phyloP scores from a whole-genome alignment of 2,329 filamentous ascomycete genomes.

The Aschersonia sp. region DNA sequence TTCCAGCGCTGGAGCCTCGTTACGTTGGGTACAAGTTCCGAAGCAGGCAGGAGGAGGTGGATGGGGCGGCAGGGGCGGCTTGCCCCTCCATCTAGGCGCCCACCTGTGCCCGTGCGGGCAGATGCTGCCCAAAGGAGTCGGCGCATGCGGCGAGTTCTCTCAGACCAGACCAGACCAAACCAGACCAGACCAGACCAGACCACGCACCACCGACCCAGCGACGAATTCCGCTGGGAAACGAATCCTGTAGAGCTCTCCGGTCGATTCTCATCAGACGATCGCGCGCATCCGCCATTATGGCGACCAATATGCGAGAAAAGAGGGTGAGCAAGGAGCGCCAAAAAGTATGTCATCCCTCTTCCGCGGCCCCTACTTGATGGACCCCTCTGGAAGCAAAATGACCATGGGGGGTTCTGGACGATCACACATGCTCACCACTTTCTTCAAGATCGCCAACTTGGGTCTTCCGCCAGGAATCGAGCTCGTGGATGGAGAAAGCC shows the following conservation, averaged over 20 bases:
- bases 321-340: slow-evolving; percentile 15
- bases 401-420: not conserved
- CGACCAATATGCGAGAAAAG: slow-evolving; percentile 12
- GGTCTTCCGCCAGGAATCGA: slow-evolving; percentile 55
- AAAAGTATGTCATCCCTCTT: slow-evolving; percentile 8
- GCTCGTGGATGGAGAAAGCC: slow-evolving; percentile 66
- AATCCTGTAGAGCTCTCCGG: too few species aligned
- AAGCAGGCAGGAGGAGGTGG: too few species aligned
- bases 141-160: not conserved
- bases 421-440: slow-evolving; percentile 7
- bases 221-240: too few species aligned
- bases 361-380: not conserved
- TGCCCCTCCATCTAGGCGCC: not conserved
- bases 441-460: slow-evolving; percentile 33
- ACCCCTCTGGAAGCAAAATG: too few species aligned
- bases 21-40: too few species aligned
- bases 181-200: not conserved
- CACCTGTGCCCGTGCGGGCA: not conserved
- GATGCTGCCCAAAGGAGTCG: not conserved
- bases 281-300: slow-evolving; percentile 7
- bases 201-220: too few species aligned
- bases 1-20: too few species aligned
- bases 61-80: not conserved
- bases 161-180: not conserved
- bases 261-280: too few species aligned